Evolutionary conservation across 2,329 filamentous ascomycete genomes (phyloP), one percentile per base, ranked within the genome.

Genomic region (Colletotrichum aenigma): DNA sequence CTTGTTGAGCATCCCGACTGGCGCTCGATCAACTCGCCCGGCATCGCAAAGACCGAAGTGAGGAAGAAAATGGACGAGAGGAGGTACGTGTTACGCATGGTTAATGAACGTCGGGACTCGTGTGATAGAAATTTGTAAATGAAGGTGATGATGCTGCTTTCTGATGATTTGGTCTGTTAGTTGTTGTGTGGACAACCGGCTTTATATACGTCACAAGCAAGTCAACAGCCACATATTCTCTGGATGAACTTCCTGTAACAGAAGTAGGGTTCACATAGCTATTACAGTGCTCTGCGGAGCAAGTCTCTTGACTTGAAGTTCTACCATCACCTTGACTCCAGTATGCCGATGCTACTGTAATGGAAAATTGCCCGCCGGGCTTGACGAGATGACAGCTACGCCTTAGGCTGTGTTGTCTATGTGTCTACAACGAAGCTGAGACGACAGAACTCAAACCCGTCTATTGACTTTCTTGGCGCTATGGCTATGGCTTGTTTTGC

Each of bases 161-260:
- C 1, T 21, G 7, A 13, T 52, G 43, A 12, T n/a, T 4, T 21
- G 43, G n/a, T 52, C 0, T 2, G 3, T 0, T n/a, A 52, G 10
- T 52, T 21, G 10, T 48, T 7, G 43, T 21, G 12, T 24, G 6
- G 43, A 2, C 12, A 6, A 6, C 43, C n/a, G 10, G 16, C n/a
- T 21, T 13, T 52, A 52, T 52, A 52, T 52, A 52, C 43, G 43
- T 13, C 43, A 52, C 10, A 3, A 4, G n/a, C n/a, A 21, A 13
- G 9, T 21, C n/a, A 52, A 21, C n/a, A 52, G 43, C n/a, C 43
- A 13, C 3, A 21, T 10, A 52, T 2, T 12, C 12, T n/a, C 5
- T 2, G 43, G 9, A 48, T 4, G 38, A n/a, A 48, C 38, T 52
- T 52, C 7, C n/a, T 48, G 43, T 13, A 7, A 21, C n/a, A 21